Base-by-base conservation (phyloP, 768 basidiomycete species). In the Hirschioporus abietinus region DNA sequence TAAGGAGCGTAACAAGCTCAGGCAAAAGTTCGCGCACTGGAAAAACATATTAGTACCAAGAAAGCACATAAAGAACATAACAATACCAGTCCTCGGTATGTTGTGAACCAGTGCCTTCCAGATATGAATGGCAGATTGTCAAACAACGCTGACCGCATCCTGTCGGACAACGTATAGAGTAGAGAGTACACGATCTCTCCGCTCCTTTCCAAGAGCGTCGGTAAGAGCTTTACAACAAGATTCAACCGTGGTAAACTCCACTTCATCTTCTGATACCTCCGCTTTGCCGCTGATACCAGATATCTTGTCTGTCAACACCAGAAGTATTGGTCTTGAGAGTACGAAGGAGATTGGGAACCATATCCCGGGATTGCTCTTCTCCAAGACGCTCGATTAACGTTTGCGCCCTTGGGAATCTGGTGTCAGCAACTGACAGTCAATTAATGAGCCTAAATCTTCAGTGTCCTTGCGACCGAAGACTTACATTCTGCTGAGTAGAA, bases 71-170 rank as follows among this genome's bases (percentile, higher is more conserved):
- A 35, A 63, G 60, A 23, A 64, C 20, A 61, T 27, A 67, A 8
- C 69, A 79, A 66, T 74, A 94, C 94, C 90, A 70, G 95, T 96
- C 60, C 90, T 83, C 6, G 94, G 95, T 0, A 94, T 96, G 72
- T 96, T 99, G 75, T 94, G 87, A 10, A 99, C 96, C 69, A 99
- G 82, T 4, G 95, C 96, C 78, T 99, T 99, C 97, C 97, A 99
- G 69, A 99, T 97, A 66, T 94, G 94, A 60, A 96, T 86, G 0
- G 96, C 92, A 1, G 94, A 88, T 74, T 94, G 92, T 57, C 96
- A 88, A 42, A 99, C 96, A 60, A 89, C 85, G 58, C 86, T 88
- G 70, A 97, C 93, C 15, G 92, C 84, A 76, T 99, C 97, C 76
- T 99, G 96, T 60, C 96, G 88, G 64, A 95, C 92, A 70, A 99